These are phyloP conservation scores for Candida stauntonica DNA, from an alignment of 805 yeast genomes.

Conservation along the genomic window DNA sequence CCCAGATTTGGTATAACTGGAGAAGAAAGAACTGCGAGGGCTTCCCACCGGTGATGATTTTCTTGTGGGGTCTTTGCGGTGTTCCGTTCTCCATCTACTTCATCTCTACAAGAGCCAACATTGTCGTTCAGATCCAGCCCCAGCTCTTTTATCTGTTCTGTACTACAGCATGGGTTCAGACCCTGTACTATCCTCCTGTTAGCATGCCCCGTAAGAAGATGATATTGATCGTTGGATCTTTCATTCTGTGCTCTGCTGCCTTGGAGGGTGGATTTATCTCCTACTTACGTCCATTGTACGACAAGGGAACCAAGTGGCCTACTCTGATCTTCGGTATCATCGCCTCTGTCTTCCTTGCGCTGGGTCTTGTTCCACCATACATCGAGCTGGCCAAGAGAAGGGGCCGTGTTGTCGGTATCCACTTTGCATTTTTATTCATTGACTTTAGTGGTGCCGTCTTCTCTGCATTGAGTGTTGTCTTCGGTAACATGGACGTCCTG, in stretches of 20 bases:
- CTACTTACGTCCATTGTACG: conserved; percentile 58
- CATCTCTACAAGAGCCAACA: conserved; percentile 61
- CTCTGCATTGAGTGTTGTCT: conserved; percentile 57
- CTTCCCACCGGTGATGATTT: conserved; percentile 76
- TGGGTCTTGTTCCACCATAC: conserved; percentile 87
- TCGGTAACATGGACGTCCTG: conserved; percentile 62
- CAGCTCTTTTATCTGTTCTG: conserved; percentile 75
- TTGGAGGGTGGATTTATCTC: conserved; percentile 66
- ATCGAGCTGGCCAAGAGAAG: conserved; percentile 72
- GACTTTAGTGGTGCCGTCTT: conserved; percentile 83
- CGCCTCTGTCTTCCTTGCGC: conserved; percentile 71
- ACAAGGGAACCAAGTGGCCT: conserved; percentile 66
- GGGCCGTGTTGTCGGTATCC: conserved; percentile 88
- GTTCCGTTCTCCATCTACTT: conserved; percentile 85
- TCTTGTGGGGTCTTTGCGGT: conserved; percentile 71
- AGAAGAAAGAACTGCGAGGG: conserved; percentile 78
- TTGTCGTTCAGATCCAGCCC: conserved; percentile 86
- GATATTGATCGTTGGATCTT: conserved; percentile 31
- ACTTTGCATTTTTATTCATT: conserved; percentile 68
- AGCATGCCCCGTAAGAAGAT: conserved; percentile 36
- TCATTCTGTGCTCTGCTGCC: conserved; percentile 47
- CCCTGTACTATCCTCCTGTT: conserved; percentile 75
- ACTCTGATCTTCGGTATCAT: conserved; percentile 72
- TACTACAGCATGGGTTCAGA: conserved; percentile 61
- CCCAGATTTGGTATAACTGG: conserved; percentile 77